Evolutionary conservation across 2,329 filamentous ascomycete genomes (phyloP).

Genomic region (Paracoccidioides lutzii): DNA sequence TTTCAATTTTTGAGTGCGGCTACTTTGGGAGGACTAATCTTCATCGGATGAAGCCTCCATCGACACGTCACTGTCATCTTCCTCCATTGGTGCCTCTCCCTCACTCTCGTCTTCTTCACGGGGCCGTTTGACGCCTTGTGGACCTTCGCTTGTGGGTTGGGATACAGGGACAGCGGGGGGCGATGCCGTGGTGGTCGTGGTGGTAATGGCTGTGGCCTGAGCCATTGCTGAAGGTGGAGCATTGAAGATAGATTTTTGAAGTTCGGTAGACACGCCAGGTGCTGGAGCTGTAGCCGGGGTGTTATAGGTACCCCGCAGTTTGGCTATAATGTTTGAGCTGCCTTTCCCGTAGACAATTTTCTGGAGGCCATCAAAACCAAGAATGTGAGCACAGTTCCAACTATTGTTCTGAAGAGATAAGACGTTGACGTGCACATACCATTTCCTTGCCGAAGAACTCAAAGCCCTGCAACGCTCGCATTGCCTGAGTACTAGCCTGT

Average conservation of each 20-base stretch:
- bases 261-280: conserved; percentile 54
- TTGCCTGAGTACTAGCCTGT: conserved; percentile 83
- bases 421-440: conserved; percentile 41
- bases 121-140: conserved; percentile 53
- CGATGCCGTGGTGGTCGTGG: conserved; percentile 28
- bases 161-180: conserved; percentile 39
- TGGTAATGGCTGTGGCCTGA: conserved; percentile 11
- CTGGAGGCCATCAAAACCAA: conserved; percentile 34
- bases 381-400: background rate
- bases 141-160: conserved; percentile 40
- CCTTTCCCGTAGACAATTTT: conserved; percentile 83
- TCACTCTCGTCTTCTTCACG: conserved; percentile 51
- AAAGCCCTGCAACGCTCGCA: conserved; percentile 76
- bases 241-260: conserved; percentile 71
- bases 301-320: conserved; percentile 82
- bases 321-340: conserved; percentile 76
- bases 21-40: conserved; percentile 36
- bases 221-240: conserved; percentile 37
- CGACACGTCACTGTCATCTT: conserved; percentile 55
- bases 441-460: conserved; percentile 75
- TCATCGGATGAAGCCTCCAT: conserved; percentile 63
- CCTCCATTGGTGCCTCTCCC: conserved; percentile 46
- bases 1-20: background rate
- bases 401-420: background rate
- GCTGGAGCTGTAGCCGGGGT: conserved; percentile 42